Percentiles rank a stretch among this genome's conserved stretches.
Evolutionary conservation across 2,329 filamentous ascomycete species (phyloP).

Genomic region (Penicillium sp.): DNA sequence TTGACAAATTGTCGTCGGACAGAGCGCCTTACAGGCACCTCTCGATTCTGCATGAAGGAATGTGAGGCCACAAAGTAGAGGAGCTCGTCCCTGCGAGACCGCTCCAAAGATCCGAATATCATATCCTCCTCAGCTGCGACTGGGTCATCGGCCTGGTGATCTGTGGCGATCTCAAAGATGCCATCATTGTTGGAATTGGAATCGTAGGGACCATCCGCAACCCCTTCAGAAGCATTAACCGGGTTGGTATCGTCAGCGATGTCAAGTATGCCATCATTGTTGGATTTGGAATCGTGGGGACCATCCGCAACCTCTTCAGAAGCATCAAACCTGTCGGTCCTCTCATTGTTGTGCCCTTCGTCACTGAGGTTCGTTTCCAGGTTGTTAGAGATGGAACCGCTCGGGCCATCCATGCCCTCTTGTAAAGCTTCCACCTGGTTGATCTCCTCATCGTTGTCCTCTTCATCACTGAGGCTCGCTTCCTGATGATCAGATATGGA

Average conservation of each 20-base stretch:
- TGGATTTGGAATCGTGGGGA: neutral
- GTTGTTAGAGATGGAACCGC: too few species aligned
- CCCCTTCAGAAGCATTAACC: neutral
- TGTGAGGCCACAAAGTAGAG: slow-evolving; percentile 17
- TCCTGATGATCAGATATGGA: neutral
- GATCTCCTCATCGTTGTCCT: neutral
- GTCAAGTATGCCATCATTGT: neutral
- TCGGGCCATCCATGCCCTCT: neutral
- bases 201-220: neutral
- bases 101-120: slow-evolving; percentile 14
- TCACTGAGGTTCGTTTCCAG: neutral
- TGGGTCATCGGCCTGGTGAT: neutral
- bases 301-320: neutral
- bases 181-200: neutral
- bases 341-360: neutral
- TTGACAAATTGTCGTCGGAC: slow-evolving; percentile 17
- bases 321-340: neutral
- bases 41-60: slow-evolving; percentile 14
- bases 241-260: neutral
- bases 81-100: slow-evolving; percentile 7
- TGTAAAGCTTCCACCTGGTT: neutral
- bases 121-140: slow-evolving; percentile 11
- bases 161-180: neutral
- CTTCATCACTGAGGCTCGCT: neutral
- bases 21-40: slow-evolving; percentile 17